phyloP scores from a whole-genome alignment of 805 yeast genomes.

The Pichia occidentalis region DNA sequence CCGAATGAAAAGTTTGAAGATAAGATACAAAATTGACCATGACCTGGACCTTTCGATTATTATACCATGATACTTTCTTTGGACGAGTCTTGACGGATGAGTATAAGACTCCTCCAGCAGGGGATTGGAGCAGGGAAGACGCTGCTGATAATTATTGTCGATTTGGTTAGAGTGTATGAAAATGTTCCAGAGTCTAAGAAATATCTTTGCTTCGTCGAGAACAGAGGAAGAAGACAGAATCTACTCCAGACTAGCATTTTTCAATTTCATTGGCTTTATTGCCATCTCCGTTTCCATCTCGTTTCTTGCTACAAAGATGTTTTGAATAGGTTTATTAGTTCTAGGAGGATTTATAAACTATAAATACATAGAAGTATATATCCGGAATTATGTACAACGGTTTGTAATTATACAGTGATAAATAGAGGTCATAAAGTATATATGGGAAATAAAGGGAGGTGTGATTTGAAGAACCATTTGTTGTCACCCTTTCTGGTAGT shows the following conservation, averaged over 20 bases:
- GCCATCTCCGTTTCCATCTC: slow-evolving; percentile 79
- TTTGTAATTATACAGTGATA: background rate
- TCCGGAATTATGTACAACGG: background rate
- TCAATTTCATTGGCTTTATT: slow-evolving; percentile 70
- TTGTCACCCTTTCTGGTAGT: too few relatives aligned
- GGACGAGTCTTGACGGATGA: too few relatives aligned
- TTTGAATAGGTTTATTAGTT: too few relatives aligned
- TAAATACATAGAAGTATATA: background rate
- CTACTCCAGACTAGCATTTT: slow-evolving; percentile 71
- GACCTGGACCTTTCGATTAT: too few relatives aligned
- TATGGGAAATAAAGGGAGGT: too few relatives aligned
- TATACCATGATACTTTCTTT: too few relatives aligned
- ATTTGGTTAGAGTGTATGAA: slow-evolving; percentile 20
- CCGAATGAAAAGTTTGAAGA: too few relatives aligned
- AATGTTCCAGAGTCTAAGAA: slow-evolving; percentile 69
- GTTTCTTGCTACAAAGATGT: slow-evolving; percentile 28
- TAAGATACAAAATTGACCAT: too few relatives aligned
- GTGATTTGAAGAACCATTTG: too few relatives aligned
- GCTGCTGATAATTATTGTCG: background rate
- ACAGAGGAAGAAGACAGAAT: slow-evolving; percentile 80
- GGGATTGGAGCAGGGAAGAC: background rate
- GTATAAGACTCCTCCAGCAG: too few relatives aligned
- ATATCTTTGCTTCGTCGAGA: slow-evolving; percentile 75
- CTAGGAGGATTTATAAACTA: too few relatives aligned
- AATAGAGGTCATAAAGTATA: slow-evolving; percentile 1